Evolutionary conservation across 768 basidiomycete species (phyloP), one percentile per base, ranked within the genome.

Genomic region (Kwoniella bestiolae): DNA sequence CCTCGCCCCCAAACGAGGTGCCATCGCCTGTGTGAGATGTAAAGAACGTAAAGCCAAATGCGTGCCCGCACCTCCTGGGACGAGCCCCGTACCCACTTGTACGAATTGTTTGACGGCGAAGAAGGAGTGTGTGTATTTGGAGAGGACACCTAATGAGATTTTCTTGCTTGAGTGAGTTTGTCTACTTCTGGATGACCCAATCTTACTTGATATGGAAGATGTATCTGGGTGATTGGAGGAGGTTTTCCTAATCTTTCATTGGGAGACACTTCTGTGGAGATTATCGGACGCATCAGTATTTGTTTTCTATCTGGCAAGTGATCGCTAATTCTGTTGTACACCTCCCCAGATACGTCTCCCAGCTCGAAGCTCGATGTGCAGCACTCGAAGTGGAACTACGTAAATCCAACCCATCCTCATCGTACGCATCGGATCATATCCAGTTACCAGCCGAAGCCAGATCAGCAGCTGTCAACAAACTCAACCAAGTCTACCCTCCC

Each of bases 11-110:
- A 70, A 70, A 29, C 18, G 73, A 56, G 73, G 73, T 2, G 70
- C 70, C 3, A 71, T 71, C 38, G 70, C 73, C 21, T 74, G 73
- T 47, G 73, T 71, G 14, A 52, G 73, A 53, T 74, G 73, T 61
- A 71, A 74, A 63, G 70, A 74, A 49, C 65, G 73, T 29, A 74
- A 74, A 64, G 70, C 70, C 9, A 74, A 74, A 62, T 74, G 73
- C 56, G 73, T 74, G 7, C 72, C 72, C 34, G 72, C 72, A 41
- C 66, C 72, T 14, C 73, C 73, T 50, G 67, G 68, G 12, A 67
- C 68, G 7, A 53, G 57, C 25, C 63, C 63, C 18, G 67, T 71
- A 18, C 73, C 73, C 41, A 71, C 73, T 11, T 74, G 73, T 55
- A 65, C 68, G 21, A 74, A 69, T 47, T 74, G 73, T 51, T 44